phyloP scores from a whole-genome alignment of 2,329 filamentous ascomycete genomes.

The Hymenoscyphus infarciens region DNA sequence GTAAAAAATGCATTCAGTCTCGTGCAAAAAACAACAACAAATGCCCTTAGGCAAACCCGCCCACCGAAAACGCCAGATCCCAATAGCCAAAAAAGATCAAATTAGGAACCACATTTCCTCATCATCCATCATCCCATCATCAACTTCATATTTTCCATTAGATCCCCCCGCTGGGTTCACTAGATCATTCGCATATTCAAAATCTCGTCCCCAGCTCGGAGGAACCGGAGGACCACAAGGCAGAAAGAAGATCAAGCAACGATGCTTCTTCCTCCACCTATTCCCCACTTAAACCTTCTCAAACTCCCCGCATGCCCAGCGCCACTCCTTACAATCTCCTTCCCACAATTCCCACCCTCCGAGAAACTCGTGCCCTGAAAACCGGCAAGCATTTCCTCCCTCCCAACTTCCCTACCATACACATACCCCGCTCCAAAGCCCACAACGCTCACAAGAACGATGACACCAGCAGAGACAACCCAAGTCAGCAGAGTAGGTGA shows the following conservation, averaged over 20 bases:
- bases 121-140: not conserved
- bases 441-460: conserved; percentile 64
- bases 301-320: conserved; percentile 26
- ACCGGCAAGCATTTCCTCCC: conserved; percentile 47
- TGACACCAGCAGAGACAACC: conserved; percentile 62
- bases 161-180: not conserved
- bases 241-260: conserved; percentile 24
- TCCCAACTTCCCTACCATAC: conserved; percentile 62
- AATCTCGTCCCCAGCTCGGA: not conserved
- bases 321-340: conserved; percentile 25
- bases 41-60: not conserved
- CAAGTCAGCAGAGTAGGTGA: conserved; percentile 61
- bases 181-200: not conserved
- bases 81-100: not conserved
- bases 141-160: not conserved
- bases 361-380: conserved; percentile 25
- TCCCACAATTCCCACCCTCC: conserved; percentile 27
- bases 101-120: not conserved
- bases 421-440: conserved; percentile 68
- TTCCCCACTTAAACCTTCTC: conserved; percentile 33
- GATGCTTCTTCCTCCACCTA: conserved; percentile 27
- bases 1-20: not conserved
- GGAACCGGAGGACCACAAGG: no score
- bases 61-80: not conserved
- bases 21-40: not conserved